Evolutionary conservation across 2,329 filamentous ascomycete species (phyloP), one percentile per base, ranked within the genome.

Genomic region (Helotiales sp.): DNA sequence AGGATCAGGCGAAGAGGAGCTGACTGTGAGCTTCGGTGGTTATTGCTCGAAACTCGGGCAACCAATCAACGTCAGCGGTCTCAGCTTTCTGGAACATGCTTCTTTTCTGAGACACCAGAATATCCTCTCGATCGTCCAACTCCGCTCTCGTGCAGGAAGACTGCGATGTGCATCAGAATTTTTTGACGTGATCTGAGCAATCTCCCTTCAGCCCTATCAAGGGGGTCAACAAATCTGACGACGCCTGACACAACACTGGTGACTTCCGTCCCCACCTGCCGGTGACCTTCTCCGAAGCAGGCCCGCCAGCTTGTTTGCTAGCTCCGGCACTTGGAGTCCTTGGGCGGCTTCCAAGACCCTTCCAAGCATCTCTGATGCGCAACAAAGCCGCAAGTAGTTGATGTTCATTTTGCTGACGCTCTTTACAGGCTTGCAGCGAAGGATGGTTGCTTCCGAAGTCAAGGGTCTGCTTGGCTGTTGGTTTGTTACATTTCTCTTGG

Each of bases 71-170:
- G 26, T 34, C 59, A 34, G 24, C 45, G 28, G 45, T 24, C 40
- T 50, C 20, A 28, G 37, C 24, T 32, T 37, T 61, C 59, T 49
- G 54, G 54, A 57, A 57, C 54, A 57, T 57, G n/a, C 20, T 32
- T 32, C 13, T 24, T 11, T 6, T 40, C 28, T 60, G 47, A 47
- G 63, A 59, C 45, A 54, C 28, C 47, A 52, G 17, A 43, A 52
- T 26, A 43, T 43, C 50, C 47, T 62, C 47, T 37, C 26, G 22
- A 64, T 32, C 26, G 20, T 45, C 37, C 32, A 34, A 52, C 59
- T 61, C 63, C 63, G 59, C 63, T 65, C 58, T 54, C 57, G 22
- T 65, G 63, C 63, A 65, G 43, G 26, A 52, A 28, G 34, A 17
- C 1, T 65, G 63, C 63, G 63, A 65, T 54, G 24, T 54, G 60